A percentile compares a stretch with the other conserved stretches of the same genome.
These are phyloP conservation scores for Trichosporon sp. DNA, from an alignment of 1,284 basidiomycete genomes.

Conservation along the genomic window DNA sequence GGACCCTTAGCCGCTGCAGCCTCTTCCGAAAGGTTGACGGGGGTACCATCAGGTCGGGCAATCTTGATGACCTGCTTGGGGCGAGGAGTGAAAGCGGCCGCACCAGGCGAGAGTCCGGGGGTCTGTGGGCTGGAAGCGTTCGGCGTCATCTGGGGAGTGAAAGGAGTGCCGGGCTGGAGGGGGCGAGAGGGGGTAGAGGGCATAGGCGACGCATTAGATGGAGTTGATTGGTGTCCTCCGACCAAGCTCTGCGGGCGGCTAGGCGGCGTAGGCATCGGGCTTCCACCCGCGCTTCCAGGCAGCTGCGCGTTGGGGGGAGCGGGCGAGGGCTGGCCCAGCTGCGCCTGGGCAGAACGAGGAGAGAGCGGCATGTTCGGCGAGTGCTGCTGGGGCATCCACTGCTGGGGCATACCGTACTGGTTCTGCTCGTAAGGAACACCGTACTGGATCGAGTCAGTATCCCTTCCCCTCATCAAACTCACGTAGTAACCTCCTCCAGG, in stretches of 20 bases:
- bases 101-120: constrained; percentile 30
- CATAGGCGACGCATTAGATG: constrained; percentile 26
- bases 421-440: not conserved
- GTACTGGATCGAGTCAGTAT: not conserved
- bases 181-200: constrained; percentile 35
- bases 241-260: constrained; percentile 34
- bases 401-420: constrained; percentile 1
- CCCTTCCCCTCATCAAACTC: constrained; percentile 12
- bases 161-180: constrained; percentile 19
- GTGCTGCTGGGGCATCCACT: constrained; percentile 22
- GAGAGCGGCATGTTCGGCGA: constrained; percentile 31
- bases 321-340: constrained; percentile 29
- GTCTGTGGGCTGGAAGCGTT: constrained; percentile 6
- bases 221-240: constrained; percentile 24
- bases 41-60: constrained; percentile 43
- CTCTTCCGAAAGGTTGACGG: constrained; percentile 39
- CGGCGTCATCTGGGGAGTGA: constrained; percentile 25
- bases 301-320: constrained; percentile 26
- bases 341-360: constrained; percentile 28
- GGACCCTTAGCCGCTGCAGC: constrained; percentile 29
- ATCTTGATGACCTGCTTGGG: constrained; percentile 39
- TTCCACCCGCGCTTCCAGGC: constrained; percentile 27
- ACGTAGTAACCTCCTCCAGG: constrained; percentile 30
- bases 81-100: constrained; percentile 39
- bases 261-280: constrained; percentile 37